Conservation (phyloP, 495 filamentous ascomycete genomes). For the Astrothelium macrocarpum region DNA sequence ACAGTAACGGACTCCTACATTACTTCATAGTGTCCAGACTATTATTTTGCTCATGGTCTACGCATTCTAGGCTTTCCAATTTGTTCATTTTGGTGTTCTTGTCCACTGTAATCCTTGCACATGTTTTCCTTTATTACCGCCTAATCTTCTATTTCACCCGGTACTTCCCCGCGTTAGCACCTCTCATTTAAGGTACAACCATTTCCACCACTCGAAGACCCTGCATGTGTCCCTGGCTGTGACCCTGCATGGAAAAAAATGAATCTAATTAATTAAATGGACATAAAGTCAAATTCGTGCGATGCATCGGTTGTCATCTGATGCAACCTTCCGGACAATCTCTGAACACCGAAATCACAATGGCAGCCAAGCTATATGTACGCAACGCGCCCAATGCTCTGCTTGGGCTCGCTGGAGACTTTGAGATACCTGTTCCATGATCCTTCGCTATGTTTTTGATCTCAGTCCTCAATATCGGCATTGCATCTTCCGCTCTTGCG, state of each 20-base stretch:
- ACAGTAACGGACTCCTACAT: too few species aligned
- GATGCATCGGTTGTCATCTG: background rate
- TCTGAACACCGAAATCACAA: background rate
- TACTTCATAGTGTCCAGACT: too few species aligned
- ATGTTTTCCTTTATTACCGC: background rate
- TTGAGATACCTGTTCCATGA: background rate
- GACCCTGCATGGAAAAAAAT: too few species aligned
- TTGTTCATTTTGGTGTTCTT: background rate
- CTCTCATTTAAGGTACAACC: too few species aligned
- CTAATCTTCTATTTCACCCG: slow-evolving; percentile 1
- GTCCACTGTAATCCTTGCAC: background rate
- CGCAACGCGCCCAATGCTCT: background rate
- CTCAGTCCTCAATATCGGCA: background rate
- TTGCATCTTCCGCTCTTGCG: background rate
- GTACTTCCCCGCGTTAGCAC: background rate
- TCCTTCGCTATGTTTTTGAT: background rate
- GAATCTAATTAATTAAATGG: background rate
- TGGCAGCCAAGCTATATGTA: background rate
- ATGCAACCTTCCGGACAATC: background rate
- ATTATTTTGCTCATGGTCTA: too few species aligned
- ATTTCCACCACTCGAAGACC: slow-evolving; percentile 3
- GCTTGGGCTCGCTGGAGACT: background rate
- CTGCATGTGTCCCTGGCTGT: background rate
- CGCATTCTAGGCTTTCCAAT: background rate
- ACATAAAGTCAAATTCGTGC: background rate